Evolutionary conservation across 257 asterid species (phyloP).

Genomic region (Ilex aquifolium): DNA sequence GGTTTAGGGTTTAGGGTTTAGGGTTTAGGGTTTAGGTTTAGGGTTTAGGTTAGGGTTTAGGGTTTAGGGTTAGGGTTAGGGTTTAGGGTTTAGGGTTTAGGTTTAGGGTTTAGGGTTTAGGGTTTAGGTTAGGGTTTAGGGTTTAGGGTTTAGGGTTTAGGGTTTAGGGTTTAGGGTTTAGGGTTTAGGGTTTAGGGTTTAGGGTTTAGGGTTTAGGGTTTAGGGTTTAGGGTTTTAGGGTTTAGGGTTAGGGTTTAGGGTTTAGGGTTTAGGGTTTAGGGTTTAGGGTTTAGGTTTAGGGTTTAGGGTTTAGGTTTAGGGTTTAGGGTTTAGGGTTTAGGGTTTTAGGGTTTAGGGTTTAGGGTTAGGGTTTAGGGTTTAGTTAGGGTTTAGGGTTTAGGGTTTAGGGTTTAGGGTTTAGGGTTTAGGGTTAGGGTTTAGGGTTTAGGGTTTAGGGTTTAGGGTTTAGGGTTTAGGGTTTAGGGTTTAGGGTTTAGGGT

Average conservation of each 20-base stretch:
- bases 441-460: slow-evolving; percentile 17
- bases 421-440: slow-evolving; percentile 26
- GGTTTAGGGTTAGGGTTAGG: background rate
- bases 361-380: slow-evolving; percentile 18
- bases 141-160: background rate
- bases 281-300: slow-evolving; percentile 20
- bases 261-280: slow-evolving; percentile 23
- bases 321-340: slow-evolving; percentile 22
- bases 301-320: slow-evolving; percentile 22
- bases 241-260: slow-evolving; percentile 16
- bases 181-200: slow-evolving; percentile 16
- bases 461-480: slow-evolving; percentile 24
- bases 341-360: slow-evolving; percentile 20
- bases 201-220: slow-evolving; percentile 19
- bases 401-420: slow-evolving; percentile 29
- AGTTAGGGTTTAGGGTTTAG: slow-evolving; percentile 26
- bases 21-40: slow-evolving; percentile 1
- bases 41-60: background rate
- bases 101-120: slow-evolving; percentile 5
- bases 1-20: slow-evolving; percentile 2
- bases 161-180: slow-evolving; percentile 12
- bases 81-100: background rate
- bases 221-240: slow-evolving; percentile 15
- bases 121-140: slow-evolving; percentile 8
- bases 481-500: slow-evolving; percentile 21